Evolutionary conservation across 768 basidiomycete species (phyloP), one percentile per base, ranked within the genome.

Genomic region (Lactarius indigo): DNA sequence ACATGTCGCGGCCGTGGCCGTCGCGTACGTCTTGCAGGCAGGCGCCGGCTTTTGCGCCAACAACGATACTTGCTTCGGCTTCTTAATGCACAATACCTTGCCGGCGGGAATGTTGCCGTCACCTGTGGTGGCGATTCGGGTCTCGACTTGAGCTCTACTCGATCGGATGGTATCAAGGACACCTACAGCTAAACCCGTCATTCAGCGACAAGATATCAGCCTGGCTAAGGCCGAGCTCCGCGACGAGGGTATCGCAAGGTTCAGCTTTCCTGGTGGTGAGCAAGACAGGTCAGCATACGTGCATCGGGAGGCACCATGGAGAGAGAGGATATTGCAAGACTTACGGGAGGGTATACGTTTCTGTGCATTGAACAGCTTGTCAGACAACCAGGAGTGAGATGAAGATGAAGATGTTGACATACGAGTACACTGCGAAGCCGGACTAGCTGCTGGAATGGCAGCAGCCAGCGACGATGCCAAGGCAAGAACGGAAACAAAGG

Each of bases 21-120:
- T 69, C 0, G 5, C 42, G 18, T 69, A 58, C 20, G 61, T 54
- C 35, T 66, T 69, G 50, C 68, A 69, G 1, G 2, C 2, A 17
- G 68, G 62, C 44, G 28, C 9, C 31, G 33, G 33, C 9, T 35
- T 35, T 10, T 35, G 33, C 9, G 33, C 33, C 33, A 35, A 35
- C 33, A 35, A 10, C 33, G 33, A 35, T 10, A 9, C 5, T 35
- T 35, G 33, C 33, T 1, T 10, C 10, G 33, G 33, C 33, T 35
- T 5, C 33, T 3, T 59, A 18, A 26, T 9, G 62, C 66, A 68
- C 20, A 68, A 0, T 12, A 0, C 1, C 18, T 1, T 5, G 20
- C 42, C 54, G 5, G 30, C 1, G 10, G 37, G n/a, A 35, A 64
- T 37, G 31, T 52, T 2, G 13, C 28, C 3, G 26, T 30, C 9